These are phyloP conservation scores for Rubroshorea leprosula DNA, from an alignment of 345 rosid species.

Conservation along the genomic window DNA sequence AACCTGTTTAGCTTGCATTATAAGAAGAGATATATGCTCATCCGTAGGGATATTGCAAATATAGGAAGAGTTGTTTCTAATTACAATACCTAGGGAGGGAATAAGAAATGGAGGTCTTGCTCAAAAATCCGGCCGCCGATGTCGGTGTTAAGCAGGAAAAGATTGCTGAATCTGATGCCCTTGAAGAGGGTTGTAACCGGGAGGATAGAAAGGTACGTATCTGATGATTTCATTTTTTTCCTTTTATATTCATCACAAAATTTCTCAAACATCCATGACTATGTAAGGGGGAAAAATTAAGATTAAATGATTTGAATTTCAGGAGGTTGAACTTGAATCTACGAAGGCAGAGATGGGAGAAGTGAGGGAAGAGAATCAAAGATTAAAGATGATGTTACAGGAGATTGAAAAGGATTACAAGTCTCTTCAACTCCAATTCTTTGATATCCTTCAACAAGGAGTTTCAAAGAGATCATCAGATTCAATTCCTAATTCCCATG, in stretches of 20 bases:
- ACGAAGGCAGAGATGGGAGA: conserved; percentile 68
- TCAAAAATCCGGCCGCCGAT: conserved; percentile 28
- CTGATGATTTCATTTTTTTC: no score
- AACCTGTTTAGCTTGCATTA: no score
- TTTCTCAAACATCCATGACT: no score
- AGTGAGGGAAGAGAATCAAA: conserved; percentile 65
- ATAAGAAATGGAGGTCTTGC: neutral
- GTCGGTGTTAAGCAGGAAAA: conserved; percentile 26
- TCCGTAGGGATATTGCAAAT: no score
- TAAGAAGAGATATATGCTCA: conserved; percentile 1
- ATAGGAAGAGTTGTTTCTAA: no score
- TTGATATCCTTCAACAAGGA: conserved; percentile 44
- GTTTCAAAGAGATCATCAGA: conserved; percentile 17
- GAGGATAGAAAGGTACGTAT: conserved; percentile 24
- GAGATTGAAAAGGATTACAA: conserved; percentile 57
- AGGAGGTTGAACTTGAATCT: conserved; percentile 48
- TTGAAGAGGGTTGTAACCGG: conserved; percentile 23
- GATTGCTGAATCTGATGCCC: conserved; percentile 21
- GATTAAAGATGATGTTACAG: conserved; percentile 50
- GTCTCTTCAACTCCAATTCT: conserved; percentile 54
- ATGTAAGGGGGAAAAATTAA: no score
- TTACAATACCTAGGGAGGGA: no score
- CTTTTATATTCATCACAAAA: neutral
- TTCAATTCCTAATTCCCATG: conserved; percentile 20
- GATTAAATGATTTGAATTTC: neutral